Percentiles rank a stretch among this genome's conserved stretches.
Conservation (phyloP, 108 stramenopile species). For the Skeletonema marinoi region DNA sequence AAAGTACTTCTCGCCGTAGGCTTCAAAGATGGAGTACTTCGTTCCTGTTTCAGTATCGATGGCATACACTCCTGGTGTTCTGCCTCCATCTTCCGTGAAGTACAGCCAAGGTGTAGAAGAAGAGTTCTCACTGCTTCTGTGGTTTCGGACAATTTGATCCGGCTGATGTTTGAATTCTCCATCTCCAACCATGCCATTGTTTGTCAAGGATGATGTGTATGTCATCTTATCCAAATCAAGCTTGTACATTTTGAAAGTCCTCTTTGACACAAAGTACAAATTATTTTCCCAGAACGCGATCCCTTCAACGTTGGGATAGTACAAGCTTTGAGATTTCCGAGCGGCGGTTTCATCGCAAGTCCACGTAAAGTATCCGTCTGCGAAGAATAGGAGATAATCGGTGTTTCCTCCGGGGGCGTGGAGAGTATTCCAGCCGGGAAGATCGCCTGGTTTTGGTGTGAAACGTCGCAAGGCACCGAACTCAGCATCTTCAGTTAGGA, state of each 20-base stretch:
- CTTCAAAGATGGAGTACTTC: slow-evolving; percentile 53
- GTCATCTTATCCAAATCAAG: slow-evolving; percentile 46
- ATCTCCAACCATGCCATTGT: slow-evolving; percentile 6
- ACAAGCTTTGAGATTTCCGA: slow-evolving; percentile 29
- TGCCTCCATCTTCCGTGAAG: slow-evolving; percentile 74
- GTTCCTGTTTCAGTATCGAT: slow-evolving; percentile 9
- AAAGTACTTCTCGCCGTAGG: slow-evolving; percentile 4
- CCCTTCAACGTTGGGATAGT: slow-evolving; percentile 53
- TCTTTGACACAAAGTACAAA: slow-evolving; percentile 62
- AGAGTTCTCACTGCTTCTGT: slow-evolving; percentile 11
- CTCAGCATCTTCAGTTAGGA: slow-evolving; percentile 34
- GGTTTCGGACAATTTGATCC: slow-evolving; percentile 55
- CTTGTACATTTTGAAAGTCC: slow-evolving; percentile 19
- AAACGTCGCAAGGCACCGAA: slow-evolving; percentile 38
- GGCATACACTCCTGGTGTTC: slow-evolving; percentile 45
- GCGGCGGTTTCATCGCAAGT: slow-evolving; percentile 26
- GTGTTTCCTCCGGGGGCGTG: slow-evolving; percentile 27
- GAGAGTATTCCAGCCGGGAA: slow-evolving; percentile 40
- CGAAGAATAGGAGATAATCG: slow-evolving; percentile 34
- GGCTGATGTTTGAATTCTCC: slow-evolving; percentile 48
- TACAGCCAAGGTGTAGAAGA: slow-evolving; percentile 40
- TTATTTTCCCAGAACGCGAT: slow-evolving; percentile 26
- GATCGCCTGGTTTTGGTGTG: slow-evolving; percentile 25
- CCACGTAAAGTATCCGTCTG: slow-evolving; percentile 33
- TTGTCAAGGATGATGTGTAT: slow-evolving; percentile 15